Evolutionary conservation across 2,329 filamentous ascomycete species (phyloP).

Genomic region (Colletotrichum tanaceti): DNA sequence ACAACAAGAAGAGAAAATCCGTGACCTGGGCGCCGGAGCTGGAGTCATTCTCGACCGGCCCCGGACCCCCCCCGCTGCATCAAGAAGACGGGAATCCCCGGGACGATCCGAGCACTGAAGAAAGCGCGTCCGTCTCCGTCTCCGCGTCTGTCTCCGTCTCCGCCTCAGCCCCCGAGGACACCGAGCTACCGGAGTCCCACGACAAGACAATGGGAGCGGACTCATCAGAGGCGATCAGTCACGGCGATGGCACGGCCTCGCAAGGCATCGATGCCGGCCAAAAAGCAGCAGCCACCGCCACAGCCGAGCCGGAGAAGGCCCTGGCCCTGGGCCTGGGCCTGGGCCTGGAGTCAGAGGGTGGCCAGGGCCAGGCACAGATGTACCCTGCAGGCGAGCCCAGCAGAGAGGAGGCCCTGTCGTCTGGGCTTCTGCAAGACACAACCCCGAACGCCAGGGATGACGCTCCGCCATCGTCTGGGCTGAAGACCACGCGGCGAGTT

Average conservation of each 20-base stretch:
- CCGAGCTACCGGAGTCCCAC: constrained; percentile 3
- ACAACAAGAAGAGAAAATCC: constrained; percentile 34
- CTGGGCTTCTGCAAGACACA: constrained; percentile 28
- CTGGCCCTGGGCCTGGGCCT: no score
- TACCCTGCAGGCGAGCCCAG: constrained; percentile 26
- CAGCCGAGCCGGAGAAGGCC: constrained; percentile 27
- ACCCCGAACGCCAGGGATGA: constrained; percentile 10
- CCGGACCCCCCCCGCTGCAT: constrained; percentile 1
- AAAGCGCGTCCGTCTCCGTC: background rate
- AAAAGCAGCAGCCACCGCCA: background rate
- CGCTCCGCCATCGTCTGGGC: constrained; percentile 29
- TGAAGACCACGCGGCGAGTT: constrained; percentile 26
- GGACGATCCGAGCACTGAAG: background rate
- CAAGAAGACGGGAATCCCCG: constrained; percentile 1
- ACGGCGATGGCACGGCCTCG: constrained; percentile 8
- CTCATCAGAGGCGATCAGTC: background rate
- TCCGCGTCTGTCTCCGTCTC: background rate
- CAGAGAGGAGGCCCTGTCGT: constrained; percentile 4
- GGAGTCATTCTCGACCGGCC: constrained; percentile 18
- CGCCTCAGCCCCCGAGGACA: background rate
- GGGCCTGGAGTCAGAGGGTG: constrained; percentile 22
- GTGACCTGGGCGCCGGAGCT: constrained; percentile 37
- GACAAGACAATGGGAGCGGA: constrained; percentile 14
- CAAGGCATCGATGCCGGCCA: constrained; percentile 10
- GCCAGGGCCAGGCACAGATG: constrained; percentile 30